Conservation (phyloP, 169 alveolate species). For the Cryptosporidium felis region DNA sequence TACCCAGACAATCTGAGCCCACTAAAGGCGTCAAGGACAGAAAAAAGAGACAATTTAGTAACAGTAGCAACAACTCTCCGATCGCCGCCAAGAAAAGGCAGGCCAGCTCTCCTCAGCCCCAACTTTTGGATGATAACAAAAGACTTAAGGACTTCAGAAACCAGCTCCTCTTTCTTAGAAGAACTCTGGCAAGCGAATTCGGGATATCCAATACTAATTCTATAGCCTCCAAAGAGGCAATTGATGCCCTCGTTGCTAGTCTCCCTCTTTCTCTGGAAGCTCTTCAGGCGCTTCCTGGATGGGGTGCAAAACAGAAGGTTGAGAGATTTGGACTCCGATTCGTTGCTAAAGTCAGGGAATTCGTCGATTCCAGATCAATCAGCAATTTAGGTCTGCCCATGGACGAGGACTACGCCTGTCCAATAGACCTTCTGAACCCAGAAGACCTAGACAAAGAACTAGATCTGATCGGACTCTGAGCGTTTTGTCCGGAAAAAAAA, state of each 20-base stretch:
- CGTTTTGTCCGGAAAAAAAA: no score
- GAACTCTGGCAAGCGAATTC: constrained; percentile 30
- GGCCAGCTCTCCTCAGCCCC: not conserved
- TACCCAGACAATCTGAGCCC: no score
- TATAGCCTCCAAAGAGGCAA: constrained; percentile 69
- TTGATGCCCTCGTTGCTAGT: constrained; percentile 36
- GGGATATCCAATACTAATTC: constrained; percentile 46
- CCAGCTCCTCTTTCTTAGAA: constrained; percentile 26
- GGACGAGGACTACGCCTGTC: constrained; percentile 19
- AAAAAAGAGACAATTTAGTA: constrained; percentile 5
- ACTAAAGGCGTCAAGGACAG: no score
- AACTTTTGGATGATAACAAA: not conserved
- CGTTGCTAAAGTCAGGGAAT: constrained; percentile 49
- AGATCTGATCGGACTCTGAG: constrained; percentile 35
- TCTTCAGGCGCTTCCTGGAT: constrained; percentile 49
- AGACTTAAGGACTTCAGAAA: constrained; percentile 40
- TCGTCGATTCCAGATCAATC: constrained; percentile 9
- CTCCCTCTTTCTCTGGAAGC: constrained; percentile 26
- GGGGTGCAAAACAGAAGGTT: constrained; percentile 61
- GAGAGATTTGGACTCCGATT: constrained; percentile 49
- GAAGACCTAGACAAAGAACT: constrained; percentile 68
- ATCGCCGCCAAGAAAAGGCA: not conserved
- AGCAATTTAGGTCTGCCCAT: not conserved
- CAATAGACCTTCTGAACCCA: constrained; percentile 44
- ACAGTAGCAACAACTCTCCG: not conserved